These are phyloP conservation scores for Candida silvicultrix DNA, from an alignment of 805 yeast species.

Conservation along the genomic window DNA sequence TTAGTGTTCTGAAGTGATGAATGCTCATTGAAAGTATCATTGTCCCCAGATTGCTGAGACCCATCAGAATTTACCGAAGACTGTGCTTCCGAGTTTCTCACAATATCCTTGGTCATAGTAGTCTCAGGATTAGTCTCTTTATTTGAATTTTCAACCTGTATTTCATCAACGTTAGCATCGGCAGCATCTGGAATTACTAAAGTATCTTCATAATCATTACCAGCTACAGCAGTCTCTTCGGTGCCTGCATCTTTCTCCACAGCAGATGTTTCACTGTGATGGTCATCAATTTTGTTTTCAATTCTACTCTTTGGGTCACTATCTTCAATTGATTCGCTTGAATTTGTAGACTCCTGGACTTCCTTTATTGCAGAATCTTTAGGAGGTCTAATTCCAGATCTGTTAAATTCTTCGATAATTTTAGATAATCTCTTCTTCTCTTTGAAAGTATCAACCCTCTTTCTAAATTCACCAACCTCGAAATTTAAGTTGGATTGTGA, in stretches of 20 bases:
- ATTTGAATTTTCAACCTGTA: neutral
- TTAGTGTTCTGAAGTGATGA: neutral
- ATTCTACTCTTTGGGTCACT: neutral
- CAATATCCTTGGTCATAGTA: neutral
- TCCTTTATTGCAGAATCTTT: neutral
- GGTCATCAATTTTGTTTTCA: neutral
- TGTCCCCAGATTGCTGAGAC: too few relatives aligned
- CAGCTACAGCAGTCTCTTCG: neutral
- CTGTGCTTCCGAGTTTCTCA: too few relatives aligned
- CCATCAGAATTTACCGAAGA: too few relatives aligned
- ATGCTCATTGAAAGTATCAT: too few relatives aligned
- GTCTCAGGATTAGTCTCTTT: neutral
- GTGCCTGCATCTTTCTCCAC: neutral
- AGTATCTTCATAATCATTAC: neutral
- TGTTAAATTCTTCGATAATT: neutral
- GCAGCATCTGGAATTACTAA: neutral
- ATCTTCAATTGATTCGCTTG: neutral
- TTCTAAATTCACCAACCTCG: neutral
- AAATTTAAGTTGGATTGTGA: neutral
- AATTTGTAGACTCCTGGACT: neutral
- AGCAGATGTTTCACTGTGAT: neutral
- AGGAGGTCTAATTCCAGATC: neutral
- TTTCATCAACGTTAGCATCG: too few relatives aligned
- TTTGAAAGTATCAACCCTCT: neutral
- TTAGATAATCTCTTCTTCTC: neutral